These are phyloP conservation scores for Takashimella koratensis DNA, from an alignment of 1,284 basidiomycete species.

Conservation along the genomic window DNA sequence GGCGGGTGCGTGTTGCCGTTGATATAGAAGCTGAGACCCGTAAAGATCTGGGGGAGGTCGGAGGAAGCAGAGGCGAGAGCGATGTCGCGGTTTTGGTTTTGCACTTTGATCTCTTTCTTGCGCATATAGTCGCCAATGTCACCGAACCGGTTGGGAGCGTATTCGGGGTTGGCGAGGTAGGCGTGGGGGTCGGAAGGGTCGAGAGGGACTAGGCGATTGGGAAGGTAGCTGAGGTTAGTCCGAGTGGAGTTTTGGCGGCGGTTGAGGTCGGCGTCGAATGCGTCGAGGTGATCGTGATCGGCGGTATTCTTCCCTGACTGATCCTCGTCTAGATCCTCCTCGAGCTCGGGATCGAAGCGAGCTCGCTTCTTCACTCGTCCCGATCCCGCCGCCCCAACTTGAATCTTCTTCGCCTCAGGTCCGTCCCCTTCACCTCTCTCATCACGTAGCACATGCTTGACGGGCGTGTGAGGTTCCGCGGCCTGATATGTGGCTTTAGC, in stretches of 20 bases:
- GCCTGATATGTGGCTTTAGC: conserved; percentile 7
- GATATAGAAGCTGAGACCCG: conserved; percentile 74
- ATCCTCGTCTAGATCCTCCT: not conserved
- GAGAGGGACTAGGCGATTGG: conserved; percentile 22
- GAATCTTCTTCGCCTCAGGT: not conserved
- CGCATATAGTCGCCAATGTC: conserved; percentile 82
- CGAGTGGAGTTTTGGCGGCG: not conserved
- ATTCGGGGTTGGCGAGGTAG: conserved; percentile 51
- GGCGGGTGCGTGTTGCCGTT: conserved; percentile 89
- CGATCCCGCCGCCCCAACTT: conserved; percentile 4
- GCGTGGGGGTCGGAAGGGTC: conserved; percentile 15
- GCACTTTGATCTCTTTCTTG: conserved; percentile 83
- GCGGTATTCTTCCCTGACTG: not conserved
- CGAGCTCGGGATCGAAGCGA: conserved; percentile 2
- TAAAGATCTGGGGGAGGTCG: conserved; percentile 60
- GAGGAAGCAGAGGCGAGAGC: conserved; percentile 33
- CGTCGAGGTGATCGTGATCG: not conserved
- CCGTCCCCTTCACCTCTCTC: not conserved
- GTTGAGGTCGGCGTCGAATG: too few species aligned
- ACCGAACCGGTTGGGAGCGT: conserved; percentile 75
- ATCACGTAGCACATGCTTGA: too few species aligned
- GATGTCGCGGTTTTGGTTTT: conserved; percentile 73
- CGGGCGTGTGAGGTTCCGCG: not conserved
- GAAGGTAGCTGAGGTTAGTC: conserved; percentile 30
- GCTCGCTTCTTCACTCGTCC: not conserved